Evolutionary conservation across 2,329 filamentous ascomycete genomes (phyloP), one percentile per base, ranked within the genome.

Genomic region (Chaetomiaceae sp.): DNA sequence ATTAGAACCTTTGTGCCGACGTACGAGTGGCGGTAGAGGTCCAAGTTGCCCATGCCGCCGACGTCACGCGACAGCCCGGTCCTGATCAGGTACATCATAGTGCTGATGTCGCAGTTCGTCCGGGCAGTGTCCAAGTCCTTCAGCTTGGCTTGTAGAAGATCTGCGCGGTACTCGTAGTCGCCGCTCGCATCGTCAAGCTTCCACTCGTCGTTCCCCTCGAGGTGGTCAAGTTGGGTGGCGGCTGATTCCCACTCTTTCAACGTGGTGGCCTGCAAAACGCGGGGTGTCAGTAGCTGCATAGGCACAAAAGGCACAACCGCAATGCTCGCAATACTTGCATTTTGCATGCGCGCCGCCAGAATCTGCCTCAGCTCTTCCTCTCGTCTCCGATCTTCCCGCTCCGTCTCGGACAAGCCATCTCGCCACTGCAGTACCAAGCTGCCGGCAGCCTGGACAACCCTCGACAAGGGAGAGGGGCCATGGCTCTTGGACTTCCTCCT

Each of bases 1-100:
- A 95, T 91, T 53, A 95, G 67, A 49, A 77, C 74, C 68, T 96
- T 96, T 8, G 90, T 95, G 5, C 90, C 91, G 12, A 88, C 77
- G 60, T 93, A 83, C 0, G 86, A 86, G 62, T 93, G 86, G 45
- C 83, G 83, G 68, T 96, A 96, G 2, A 96, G 73, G 42, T 82
- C 77, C 34, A 84, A 75, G 59, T 89, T 86, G 51, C 86, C 88
- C 84, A 96, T 95, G 42, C 85, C 86, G 7, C 88, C 90, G 9
- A 95, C 70, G 57, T 90, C 83, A 36, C 90, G 82, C 32, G 84
- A 88, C 39, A 96, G 68, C 2, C 86, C 76, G 1, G 88, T 95
- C 22, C 90, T 81, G 30, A 95, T 74, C 30, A 93, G 73, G 59
- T 88, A 83, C 59, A 93, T 74, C 84, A 95, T 93, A 46, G 75